Conservation (phyloP, 2,329 filamentous ascomycete species). For the Verticillium longisporum region DNA sequence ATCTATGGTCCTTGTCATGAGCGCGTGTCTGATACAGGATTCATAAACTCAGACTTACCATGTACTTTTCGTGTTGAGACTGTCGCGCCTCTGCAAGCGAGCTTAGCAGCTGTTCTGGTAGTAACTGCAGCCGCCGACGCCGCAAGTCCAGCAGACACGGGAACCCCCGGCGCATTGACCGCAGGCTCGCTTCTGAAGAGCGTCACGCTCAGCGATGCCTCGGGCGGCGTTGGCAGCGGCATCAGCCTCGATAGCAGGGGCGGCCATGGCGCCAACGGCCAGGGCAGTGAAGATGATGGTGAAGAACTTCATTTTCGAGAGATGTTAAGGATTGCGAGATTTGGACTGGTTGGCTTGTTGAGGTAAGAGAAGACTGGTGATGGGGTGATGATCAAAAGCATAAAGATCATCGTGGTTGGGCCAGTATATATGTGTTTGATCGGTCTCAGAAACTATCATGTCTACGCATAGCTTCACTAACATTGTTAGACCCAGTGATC, state of each 20-base stretch:
- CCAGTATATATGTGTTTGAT: neutral
- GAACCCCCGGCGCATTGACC: neutral
- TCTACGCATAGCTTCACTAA: too few relatives aligned
- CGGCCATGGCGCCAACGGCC: neutral
- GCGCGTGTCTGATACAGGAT: too few relatives aligned
- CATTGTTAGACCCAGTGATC: neutral
- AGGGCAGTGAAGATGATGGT: neutral
- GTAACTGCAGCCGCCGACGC: neutral
- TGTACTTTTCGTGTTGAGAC: neutral
- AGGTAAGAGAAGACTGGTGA: neutral
- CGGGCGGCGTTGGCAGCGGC: neutral
- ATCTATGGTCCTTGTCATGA: too few relatives aligned
- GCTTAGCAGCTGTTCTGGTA: neutral
- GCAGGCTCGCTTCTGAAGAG: neutral
- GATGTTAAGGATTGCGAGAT: neutral
- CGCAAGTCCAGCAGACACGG: neutral
- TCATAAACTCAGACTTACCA: neutral
- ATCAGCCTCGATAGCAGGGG: neutral
- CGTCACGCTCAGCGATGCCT: neutral
- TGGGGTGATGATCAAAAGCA: neutral
- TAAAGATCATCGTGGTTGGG: neutral
- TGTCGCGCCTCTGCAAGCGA: neutral
- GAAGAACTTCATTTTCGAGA: slow-evolving; percentile 1
- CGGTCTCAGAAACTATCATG: neutral
- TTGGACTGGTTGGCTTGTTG: neutral